Evolutionary conservation across 2,329 filamentous ascomycete genomes (phyloP).

Genomic region (Cordyceps tenuipes): DNA sequence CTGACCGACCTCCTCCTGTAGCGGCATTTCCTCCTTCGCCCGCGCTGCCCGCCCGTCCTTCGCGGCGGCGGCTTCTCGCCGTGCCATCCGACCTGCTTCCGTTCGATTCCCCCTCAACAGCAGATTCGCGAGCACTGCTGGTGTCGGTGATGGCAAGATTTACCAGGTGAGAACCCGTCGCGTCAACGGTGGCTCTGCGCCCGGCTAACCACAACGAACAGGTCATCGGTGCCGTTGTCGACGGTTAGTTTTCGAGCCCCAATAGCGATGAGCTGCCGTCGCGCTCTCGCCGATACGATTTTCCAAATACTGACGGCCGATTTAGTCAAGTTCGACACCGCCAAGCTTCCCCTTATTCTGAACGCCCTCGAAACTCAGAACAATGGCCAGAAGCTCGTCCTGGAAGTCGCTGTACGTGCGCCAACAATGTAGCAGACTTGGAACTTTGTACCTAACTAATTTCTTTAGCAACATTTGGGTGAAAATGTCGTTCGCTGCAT

Average conservation of each 20-base stretch:
- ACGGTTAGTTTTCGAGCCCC: constrained; percentile 61
- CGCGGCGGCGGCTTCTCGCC: constrained; percentile 48
- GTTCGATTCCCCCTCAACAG: constrained; percentile 47
- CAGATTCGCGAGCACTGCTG: constrained; percentile 51
- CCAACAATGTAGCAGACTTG: constrained; percentile 7
- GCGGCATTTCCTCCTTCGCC: constrained; percentile 59
- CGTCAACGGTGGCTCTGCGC: not conserved
- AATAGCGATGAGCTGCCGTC: constrained; percentile 9
- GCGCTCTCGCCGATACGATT: constrained; percentile 12
- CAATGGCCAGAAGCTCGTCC: constrained; percentile 85
- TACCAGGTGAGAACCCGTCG: constrained; percentile 47
- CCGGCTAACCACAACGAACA: constrained; percentile 50
- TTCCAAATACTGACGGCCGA: constrained; percentile 20
- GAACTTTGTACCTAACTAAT: constrained; percentile 27
- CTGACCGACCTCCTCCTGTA: constrained; percentile 28
- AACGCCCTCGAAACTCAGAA: constrained; percentile 92
- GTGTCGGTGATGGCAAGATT: constrained; percentile 58
- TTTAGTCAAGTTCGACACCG: constrained; percentile 91
- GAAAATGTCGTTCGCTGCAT: constrained; percentile 99
- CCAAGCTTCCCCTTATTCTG: constrained; percentile 92
- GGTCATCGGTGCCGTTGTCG: constrained; percentile 98
- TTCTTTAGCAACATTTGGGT: constrained; percentile 88
- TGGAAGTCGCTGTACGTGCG: constrained; percentile 82
- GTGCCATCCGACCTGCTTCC: constrained; percentile 48
- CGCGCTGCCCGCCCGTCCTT: constrained; percentile 54